phyloP scores from a whole-genome alignment of 2,329 filamentous ascomycete species.

The Scytalidium lignicola region DNA sequence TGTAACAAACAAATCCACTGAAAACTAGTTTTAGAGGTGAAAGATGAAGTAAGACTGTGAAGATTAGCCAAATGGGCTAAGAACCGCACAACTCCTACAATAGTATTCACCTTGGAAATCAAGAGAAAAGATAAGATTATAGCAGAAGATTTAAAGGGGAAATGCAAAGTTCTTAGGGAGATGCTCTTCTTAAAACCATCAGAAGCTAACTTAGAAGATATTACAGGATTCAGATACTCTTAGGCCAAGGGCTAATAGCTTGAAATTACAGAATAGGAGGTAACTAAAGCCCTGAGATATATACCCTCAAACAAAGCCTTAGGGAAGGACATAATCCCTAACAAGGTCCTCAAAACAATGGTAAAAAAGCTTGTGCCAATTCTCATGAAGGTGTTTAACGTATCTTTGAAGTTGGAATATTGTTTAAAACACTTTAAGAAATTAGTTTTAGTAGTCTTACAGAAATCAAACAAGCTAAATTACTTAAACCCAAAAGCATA shows the following conservation, averaged over 20 bases:
- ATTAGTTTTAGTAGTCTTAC: slow-evolving; percentile 8
- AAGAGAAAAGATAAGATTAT: not conserved
- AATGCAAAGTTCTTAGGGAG: slow-evolving; percentile 15
- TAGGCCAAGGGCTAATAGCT: not conserved
- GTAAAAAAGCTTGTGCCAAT: slow-evolving; percentile 6
- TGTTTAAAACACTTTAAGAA: slow-evolving; percentile 7
- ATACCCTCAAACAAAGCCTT: slow-evolving; percentile 12
- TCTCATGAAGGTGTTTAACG: slow-evolving; percentile 13
- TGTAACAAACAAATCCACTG: not conserved
- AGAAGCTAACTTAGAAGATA: slow-evolving; percentile 12
- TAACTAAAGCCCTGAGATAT: slow-evolving; percentile 4
- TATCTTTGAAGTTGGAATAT: slow-evolving; percentile 9
- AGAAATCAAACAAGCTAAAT: slow-evolving; percentile 9
- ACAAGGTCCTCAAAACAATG: slow-evolving; percentile 7
- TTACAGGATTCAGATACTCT: not conserved
- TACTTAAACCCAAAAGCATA: slow-evolving; percentile 8
- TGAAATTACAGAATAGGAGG: not conserved
- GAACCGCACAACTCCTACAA: slow-evolving; percentile 2
- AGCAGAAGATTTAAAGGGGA: slow-evolving; percentile 12
- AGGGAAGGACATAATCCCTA: slow-evolving; percentile 13
- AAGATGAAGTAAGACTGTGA: slow-evolving; percentile 18
- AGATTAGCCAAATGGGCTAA: slow-evolving; percentile 12
- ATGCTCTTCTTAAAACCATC: slow-evolving; percentile 15
- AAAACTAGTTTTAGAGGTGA: slow-evolving; percentile 6
- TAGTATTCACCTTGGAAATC: slow-evolving; percentile 1